Percentiles rank a stretch among this genome's conserved stretches.
These are phyloP conservation scores for Cubamyces sp. DNA, from an alignment of 768 basidiomycete genomes.

Conservation along the genomic window DNA sequence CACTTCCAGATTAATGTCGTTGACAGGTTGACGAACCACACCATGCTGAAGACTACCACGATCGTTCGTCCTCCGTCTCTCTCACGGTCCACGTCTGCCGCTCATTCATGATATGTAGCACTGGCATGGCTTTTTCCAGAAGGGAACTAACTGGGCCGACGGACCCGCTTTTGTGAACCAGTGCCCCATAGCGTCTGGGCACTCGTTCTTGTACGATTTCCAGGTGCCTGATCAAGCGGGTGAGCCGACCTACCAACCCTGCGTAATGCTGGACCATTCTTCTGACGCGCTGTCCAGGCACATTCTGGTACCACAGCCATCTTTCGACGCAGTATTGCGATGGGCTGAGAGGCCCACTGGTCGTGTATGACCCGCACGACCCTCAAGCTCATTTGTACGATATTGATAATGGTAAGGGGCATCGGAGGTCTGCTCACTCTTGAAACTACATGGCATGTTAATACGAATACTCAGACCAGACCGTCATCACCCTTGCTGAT, in stretches of 20 bases:
- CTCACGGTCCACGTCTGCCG: neutral
- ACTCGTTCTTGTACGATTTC: slow-evolving; percentile 45
- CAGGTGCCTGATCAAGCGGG: slow-evolving; percentile 30
- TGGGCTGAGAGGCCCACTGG: slow-evolving; percentile 39
- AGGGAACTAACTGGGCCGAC: slow-evolving; percentile 46
- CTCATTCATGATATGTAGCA: slow-evolving; percentile 10
- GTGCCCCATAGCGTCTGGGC: slow-evolving; percentile 36
- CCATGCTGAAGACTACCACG: slow-evolving; percentile 15
- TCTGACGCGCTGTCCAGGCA: slow-evolving; percentile 7
- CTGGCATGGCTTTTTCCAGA: slow-evolving; percentile 53
- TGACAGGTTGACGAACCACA: slow-evolving; percentile 6
- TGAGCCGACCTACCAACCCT: neutral
- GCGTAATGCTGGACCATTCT: neutral
- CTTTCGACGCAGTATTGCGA: slow-evolving; percentile 42
- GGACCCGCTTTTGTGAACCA: slow-evolving; percentile 49
- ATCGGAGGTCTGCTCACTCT: neutral
- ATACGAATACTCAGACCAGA: slow-evolving; percentile 36
- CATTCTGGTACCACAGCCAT: slow-evolving; percentile 43
- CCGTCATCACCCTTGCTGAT: slow-evolving; percentile 47
- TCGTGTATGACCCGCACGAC: slow-evolving; percentile 31
- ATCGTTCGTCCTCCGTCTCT: slow-evolving; percentile 1
- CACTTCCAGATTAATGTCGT: slow-evolving; percentile 17
- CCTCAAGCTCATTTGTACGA: slow-evolving; percentile 27
- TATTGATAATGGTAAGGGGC: slow-evolving; percentile 22
- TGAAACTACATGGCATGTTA: no score